Evolutionary conservation across 2,329 filamentous ascomycete genomes (phyloP).

Genomic region (Diaporthe helianthi): DNA sequence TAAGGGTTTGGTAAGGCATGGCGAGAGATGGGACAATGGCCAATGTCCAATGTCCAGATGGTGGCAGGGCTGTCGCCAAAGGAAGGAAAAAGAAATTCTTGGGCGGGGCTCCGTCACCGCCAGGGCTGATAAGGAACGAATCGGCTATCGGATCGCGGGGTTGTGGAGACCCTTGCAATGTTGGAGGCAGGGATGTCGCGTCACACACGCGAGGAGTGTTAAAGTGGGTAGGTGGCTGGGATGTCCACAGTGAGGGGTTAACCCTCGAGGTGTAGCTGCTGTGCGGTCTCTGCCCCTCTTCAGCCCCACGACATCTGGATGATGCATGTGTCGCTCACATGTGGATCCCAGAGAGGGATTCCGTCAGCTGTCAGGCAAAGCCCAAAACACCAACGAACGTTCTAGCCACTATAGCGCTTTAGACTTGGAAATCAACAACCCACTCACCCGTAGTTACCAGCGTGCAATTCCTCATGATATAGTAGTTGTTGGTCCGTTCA

Average conservation of each 20-base stretch:
- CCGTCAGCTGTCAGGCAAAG: no score
- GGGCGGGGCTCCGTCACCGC: conserved; percentile 25
- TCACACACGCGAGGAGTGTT: conserved; percentile 6
- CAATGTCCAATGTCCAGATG: conserved; percentile 10
- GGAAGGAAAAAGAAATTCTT: conserved; percentile 29
- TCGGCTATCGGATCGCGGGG: conserved; percentile 33
- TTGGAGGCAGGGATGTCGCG: conserved; percentile 23
- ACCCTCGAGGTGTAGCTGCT: neutral
- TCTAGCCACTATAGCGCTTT: no score
- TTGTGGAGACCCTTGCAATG: conserved; percentile 14
- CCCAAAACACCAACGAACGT: no score
- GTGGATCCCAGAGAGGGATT: no score
- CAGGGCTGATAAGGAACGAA: conserved; percentile 30
- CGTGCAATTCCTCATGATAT: no score
- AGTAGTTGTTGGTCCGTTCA: no score
- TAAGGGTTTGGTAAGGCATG: conserved; percentile 32
- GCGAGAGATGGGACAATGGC: conserved; percentile 22
- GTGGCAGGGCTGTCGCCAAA: conserved; percentile 23
- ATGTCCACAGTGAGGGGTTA: neutral
- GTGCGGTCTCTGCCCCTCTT: neutral
- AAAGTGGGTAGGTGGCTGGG: no score
- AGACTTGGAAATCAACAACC: no score
- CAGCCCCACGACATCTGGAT: conserved; percentile 21
- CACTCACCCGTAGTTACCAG: no score
- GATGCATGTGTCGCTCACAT: no score